Conservation (phyloP, 768 basidiomycete genomes). For the Saitozyma sp. region DNA sequence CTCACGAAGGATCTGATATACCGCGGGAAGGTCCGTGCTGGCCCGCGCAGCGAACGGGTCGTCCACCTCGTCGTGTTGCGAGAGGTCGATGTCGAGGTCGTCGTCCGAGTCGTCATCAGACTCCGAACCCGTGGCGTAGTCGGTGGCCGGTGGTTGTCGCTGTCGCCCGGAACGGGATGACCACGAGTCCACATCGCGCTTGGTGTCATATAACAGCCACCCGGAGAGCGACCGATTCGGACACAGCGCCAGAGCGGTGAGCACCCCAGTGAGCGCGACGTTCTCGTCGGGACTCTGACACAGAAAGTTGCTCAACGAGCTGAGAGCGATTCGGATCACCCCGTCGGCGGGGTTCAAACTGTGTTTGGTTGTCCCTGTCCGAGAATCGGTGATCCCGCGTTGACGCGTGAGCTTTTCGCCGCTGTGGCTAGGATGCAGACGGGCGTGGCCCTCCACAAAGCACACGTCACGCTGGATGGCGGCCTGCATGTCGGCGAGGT, state of each 20-base stretch:
- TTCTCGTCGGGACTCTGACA: slow-evolving; percentile 82
- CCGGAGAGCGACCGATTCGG: slow-evolving; percentile 82
- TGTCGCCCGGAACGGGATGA: no score
- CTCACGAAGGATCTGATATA: slow-evolving; percentile 76
- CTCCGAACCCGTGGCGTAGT: no score
- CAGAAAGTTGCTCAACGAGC: slow-evolving; percentile 74
- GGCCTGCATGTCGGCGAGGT: slow-evolving; percentile 66
- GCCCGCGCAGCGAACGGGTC: slow-evolving; percentile 77
- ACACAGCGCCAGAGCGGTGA: slow-evolving; percentile 78
- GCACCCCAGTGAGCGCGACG: slow-evolving; percentile 77
- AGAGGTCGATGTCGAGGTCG: slow-evolving; percentile 9
- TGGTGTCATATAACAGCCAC: slow-evolving; percentile 69
- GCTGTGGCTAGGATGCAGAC: background rate
- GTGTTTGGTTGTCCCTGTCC: slow-evolving; percentile 1
- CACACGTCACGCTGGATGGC: slow-evolving; percentile 74
- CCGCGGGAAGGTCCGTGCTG: slow-evolving; percentile 58
- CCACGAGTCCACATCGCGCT: background rate
- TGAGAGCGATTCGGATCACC: slow-evolving; percentile 68
- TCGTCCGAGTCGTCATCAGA: slow-evolving; percentile 8
- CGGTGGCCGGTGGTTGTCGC: no score
- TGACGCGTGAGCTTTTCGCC: background rate
- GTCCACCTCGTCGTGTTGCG: slow-evolving; percentile 54
- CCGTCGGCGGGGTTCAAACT: slow-evolving; percentile 76
- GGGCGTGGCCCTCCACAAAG: slow-evolving; percentile 72
- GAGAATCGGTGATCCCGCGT: background rate